Percentiles rank a stretch among this genome's conserved stretches.
These are phyloP conservation scores for Torrubiella hemipterigena DNA, from an alignment of 2,329 filamentous ascomycete genomes.

Conservation along the genomic window DNA sequence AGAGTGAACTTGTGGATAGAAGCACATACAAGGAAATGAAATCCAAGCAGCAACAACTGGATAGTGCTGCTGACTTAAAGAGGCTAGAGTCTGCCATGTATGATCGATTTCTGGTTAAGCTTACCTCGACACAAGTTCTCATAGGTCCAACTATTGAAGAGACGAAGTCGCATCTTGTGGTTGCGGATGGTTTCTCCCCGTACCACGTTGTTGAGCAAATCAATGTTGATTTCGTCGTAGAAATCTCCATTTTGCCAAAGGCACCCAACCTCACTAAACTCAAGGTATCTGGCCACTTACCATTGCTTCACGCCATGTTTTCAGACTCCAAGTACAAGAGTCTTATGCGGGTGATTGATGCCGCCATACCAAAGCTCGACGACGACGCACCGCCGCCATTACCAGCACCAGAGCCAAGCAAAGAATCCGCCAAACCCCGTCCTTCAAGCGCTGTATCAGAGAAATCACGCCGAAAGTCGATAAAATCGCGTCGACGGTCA, in stretches of 20 bases:
- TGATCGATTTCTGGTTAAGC: constrained; percentile 86
- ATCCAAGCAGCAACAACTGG: constrained; percentile 76
- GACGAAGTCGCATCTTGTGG: constrained; percentile 69
- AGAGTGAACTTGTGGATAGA: constrained; percentile 86
- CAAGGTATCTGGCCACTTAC: constrained; percentile 80
- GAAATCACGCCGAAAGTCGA: constrained; percentile 29
- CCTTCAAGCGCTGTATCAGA: constrained; percentile 33
- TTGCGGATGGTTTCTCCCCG: constrained; percentile 54
- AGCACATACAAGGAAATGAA: constrained; percentile 84
- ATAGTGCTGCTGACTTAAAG: constrained; percentile 80
- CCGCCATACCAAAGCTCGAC: constrained; percentile 76
- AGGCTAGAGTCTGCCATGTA: constrained; percentile 91
- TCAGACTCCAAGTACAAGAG: constrained; percentile 97
- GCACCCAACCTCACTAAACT: constrained; percentile 87
- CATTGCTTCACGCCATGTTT: constrained; percentile 79
- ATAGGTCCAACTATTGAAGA: constrained; percentile 89
- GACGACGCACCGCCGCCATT: constrained; percentile 21
- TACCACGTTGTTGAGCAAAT: constrained; percentile 92
- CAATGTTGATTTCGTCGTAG: constrained; percentile 94
- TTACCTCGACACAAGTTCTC: constrained; percentile 88
- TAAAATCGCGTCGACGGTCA: constrained; percentile 45
- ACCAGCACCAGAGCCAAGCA: constrained; percentile 12
- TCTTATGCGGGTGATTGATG: constrained; percentile 90
- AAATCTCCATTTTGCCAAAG: constrained; percentile 93
- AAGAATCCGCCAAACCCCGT: constrained; percentile 26